These are phyloP conservation scores for Populus nigra DNA, from an alignment of 345 rosid genomes.

Conservation along the genomic window DNA sequence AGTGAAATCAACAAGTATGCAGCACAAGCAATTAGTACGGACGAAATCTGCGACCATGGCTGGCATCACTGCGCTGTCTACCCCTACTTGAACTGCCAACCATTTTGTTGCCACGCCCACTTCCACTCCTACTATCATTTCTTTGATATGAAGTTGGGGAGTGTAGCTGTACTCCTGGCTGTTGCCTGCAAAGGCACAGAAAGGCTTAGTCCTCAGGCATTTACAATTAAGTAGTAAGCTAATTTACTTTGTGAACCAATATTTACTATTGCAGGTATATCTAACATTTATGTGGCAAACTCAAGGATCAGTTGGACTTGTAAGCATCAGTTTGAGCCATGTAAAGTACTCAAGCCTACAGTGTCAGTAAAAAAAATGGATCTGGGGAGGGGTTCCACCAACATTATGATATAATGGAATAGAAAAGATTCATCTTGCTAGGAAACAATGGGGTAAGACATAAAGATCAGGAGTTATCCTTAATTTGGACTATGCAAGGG, in stretches of 20 bases:
- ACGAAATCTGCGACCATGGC: slow-evolving; percentile 70
- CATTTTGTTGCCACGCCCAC: slow-evolving; percentile 36
- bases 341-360: background rate
- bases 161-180: slow-evolving; percentile 66
- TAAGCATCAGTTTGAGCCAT: background rate
- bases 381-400: background rate
- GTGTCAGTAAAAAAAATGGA: background rate
- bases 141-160: slow-evolving; percentile 48
- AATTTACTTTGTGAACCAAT: background rate
- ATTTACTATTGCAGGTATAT: background rate
- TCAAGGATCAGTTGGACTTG: background rate
- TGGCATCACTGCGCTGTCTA: slow-evolving; percentile 49
- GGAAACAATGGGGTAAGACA: background rate
- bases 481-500: background rate
- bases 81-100: slow-evolving; percentile 53
- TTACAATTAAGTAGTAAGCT: background rate
- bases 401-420: background rate
- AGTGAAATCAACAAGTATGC: background rate
- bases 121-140: slow-evolving; percentile 39
- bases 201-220: background rate
- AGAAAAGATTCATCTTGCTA: background rate
- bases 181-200: slow-evolving; percentile 56
- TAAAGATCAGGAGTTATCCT: background rate
- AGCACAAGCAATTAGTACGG: slow-evolving; percentile 47
- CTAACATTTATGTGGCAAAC: background rate